Percentiles rank a stretch among this genome's conserved stretches.
Evolutionary conservation across 129 eudicot species (phyloP).

Genomic region (Kitagawia praeruptora): DNA sequence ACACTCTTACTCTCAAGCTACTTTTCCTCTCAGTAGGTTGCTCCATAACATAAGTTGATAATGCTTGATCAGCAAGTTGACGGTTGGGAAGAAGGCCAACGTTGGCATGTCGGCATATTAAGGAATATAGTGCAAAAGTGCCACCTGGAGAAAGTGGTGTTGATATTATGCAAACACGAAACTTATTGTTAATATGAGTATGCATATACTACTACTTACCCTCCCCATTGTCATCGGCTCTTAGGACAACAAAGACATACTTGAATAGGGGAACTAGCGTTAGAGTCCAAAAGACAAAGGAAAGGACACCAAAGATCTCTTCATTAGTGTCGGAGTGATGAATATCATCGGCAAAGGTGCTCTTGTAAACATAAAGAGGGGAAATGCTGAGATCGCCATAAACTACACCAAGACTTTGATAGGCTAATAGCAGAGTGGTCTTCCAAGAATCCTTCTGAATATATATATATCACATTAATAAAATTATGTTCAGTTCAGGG

Average conservation of each 20-base stretch:
- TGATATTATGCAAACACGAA: background rate
- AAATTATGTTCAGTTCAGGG: background rate
- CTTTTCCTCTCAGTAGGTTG: slow-evolving; percentile 50
- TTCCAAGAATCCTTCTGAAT: slow-evolving; percentile 67
- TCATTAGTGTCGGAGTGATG: slow-evolving; percentile 77
- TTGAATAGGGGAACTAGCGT: slow-evolving; percentile 73
- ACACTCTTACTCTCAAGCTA: slow-evolving; percentile 42
- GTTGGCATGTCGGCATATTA: slow-evolving; percentile 79
- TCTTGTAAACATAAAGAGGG: slow-evolving; percentile 71
- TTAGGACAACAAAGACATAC: slow-evolving; percentile 69
- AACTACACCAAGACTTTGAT: slow-evolving; percentile 81
- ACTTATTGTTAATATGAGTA: background rate
- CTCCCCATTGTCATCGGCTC: slow-evolving; percentile 85
- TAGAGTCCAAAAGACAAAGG: slow-evolving; percentile 78
- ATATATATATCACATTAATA: background rate
- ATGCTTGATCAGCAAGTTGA: slow-evolving; percentile 64
- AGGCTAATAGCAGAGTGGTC: slow-evolving; percentile 60
- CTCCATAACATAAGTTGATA: slow-evolving; percentile 68
- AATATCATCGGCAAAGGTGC: slow-evolving; percentile 79
- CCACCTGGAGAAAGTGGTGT: slow-evolving; percentile 44
- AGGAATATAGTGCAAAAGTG: slow-evolving; percentile 74
- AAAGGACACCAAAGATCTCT: slow-evolving; percentile 76
- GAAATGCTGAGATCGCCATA: slow-evolving; percentile 84
- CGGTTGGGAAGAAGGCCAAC: slow-evolving; percentile 76
- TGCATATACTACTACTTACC: slow-evolving; percentile 24